Conservation (phyloP, 2,329 filamentous ascomycete genomes). For the Cadophora luteo-olivacea region DNA sequence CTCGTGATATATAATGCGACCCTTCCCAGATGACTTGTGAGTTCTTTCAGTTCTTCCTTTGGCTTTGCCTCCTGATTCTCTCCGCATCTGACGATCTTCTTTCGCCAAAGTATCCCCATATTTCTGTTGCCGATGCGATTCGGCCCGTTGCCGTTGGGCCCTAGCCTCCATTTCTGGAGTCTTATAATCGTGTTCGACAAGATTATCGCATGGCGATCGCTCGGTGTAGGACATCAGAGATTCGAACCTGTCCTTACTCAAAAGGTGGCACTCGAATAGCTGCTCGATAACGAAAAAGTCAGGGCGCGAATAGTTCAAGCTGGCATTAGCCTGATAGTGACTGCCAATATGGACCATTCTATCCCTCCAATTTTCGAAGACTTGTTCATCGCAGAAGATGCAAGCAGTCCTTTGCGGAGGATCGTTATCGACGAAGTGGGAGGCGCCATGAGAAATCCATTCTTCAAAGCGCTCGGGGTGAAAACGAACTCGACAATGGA, state of each 20-base stretch:
- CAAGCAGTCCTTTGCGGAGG: slow-evolving; percentile 50
- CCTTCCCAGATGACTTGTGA: background rate
- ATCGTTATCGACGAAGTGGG: slow-evolving; percentile 45
- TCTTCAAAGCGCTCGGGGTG: slow-evolving; percentile 44
- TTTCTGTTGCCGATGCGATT: background rate
- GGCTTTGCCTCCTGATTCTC: slow-evolving; percentile 1
- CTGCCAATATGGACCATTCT: slow-evolving; percentile 58
- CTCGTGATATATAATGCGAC: background rate
- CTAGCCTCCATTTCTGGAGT: slow-evolving; percentile 25
- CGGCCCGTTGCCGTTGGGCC: background rate
- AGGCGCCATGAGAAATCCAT: slow-evolving; percentile 56
- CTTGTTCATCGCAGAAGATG: slow-evolving; percentile 55
- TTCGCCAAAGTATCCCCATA: slow-evolving; percentile 21
- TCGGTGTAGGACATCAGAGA: slow-evolving; percentile 30
- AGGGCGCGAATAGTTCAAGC: slow-evolving; percentile 42
- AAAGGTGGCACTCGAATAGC: slow-evolving; percentile 41
- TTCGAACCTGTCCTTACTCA: slow-evolving; percentile 39
- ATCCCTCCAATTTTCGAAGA: slow-evolving; percentile 29
- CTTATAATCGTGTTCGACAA: slow-evolving; percentile 25
- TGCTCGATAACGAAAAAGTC: slow-evolving; percentile 53
- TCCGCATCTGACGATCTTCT: slow-evolving; percentile 26
- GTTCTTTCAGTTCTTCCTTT: slow-evolving; percentile 10
- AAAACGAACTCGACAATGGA: slow-evolving; percentile 49
- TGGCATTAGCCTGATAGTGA: slow-evolving; percentile 47
- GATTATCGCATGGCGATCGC: slow-evolving; percentile 25